These are phyloP conservation scores for Xylaria arbuscula DNA, from an alignment of 2,329 filamentous ascomycete genomes.

Conservation along the genomic window DNA sequence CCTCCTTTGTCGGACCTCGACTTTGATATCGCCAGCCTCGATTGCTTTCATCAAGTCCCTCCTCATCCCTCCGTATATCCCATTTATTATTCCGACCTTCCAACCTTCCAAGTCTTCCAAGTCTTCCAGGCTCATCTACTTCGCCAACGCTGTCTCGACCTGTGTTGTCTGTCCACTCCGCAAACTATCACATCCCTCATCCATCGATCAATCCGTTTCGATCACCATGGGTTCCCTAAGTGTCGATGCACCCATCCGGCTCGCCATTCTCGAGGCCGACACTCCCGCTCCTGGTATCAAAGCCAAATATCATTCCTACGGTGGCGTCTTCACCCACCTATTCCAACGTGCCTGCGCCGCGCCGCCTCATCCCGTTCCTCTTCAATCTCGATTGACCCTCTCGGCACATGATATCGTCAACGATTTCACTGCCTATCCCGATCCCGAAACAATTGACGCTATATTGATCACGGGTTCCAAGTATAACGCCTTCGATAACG, in stretches of 20 bases:
- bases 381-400: conserved; percentile 65
- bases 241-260: conserved; percentile 67
- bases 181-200: not conserved
- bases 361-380: conserved; percentile 54
- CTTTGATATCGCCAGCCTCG: conserved; percentile 12
- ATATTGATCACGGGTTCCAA: conserved; percentile 83
- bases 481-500: conserved; percentile 77
- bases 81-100: not conserved
- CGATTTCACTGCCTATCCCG: conserved; percentile 73
- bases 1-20: not conserved
- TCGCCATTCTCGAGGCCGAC: conserved; percentile 91
- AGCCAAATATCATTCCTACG: conserved; percentile 77
- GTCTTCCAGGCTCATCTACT: not conserved
- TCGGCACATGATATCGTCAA: conserved; percentile 77
- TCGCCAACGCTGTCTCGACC: conserved; percentile 6
- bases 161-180: not conserved
- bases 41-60: not conserved
- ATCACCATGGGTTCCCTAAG: conserved; percentile 48
- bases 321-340: conserved; percentile 73
- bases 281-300: conserved; percentile 74
- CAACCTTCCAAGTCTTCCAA: not conserved
- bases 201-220: not conserved
- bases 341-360: conserved; percentile 65
- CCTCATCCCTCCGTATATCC: not conserved
- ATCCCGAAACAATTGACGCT: conserved; percentile 80